A percentile compares a stretch with the other conserved stretches of the same genome.
These are phyloP conservation scores for Cyclostephanos tholiformis DNA, from an alignment of 108 stramenopile genomes.

Conservation along the genomic window DNA sequence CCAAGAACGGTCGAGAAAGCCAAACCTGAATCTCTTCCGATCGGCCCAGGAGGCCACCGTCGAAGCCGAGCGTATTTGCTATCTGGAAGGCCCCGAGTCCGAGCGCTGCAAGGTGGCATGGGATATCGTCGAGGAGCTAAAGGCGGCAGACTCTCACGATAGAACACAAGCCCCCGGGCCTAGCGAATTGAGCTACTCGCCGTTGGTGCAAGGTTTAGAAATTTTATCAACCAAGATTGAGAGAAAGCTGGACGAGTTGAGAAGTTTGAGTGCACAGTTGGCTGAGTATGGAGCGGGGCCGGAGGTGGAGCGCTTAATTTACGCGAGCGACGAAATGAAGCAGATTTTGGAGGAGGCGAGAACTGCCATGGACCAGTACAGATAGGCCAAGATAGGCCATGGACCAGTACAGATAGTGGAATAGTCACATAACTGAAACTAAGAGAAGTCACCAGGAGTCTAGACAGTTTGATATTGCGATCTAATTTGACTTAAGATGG, in stretches of 20 bases:
- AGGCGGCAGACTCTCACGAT: constrained; percentile 59
- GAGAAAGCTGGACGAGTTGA: constrained; percentile 58
- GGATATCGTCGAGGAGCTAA: constrained; percentile 70
- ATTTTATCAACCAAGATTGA: constrained; percentile 53
- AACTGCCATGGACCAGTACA: constrained; percentile 3
- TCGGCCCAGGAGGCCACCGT: constrained; percentile 54
- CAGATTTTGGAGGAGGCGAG: constrained; percentile 39
- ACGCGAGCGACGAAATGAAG: constrained; percentile 55
- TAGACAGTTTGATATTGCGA: background rate
- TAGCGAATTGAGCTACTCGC: constrained; percentile 36
- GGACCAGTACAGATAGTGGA: too few species aligned
- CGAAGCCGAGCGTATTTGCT: constrained; percentile 57
- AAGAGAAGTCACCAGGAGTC: background rate
- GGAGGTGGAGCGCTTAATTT: constrained; percentile 45
- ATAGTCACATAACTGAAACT: too few species aligned
- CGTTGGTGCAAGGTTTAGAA: constrained; percentile 48
- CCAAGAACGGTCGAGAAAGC: background rate
- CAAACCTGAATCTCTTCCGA: constrained; percentile 35
- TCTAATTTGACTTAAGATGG: too few species aligned
- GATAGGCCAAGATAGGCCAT: too few species aligned
- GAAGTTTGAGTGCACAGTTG: constrained; percentile 42
- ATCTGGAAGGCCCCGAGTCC: constrained; percentile 30
- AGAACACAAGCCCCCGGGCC: background rate
- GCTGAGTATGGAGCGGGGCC: constrained; percentile 49
- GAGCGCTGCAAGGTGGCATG: constrained; percentile 56